Base-by-base conservation (phyloP, 2,329 filamentous ascomycete genomes). In the Xylariaceae sp. region DNA sequence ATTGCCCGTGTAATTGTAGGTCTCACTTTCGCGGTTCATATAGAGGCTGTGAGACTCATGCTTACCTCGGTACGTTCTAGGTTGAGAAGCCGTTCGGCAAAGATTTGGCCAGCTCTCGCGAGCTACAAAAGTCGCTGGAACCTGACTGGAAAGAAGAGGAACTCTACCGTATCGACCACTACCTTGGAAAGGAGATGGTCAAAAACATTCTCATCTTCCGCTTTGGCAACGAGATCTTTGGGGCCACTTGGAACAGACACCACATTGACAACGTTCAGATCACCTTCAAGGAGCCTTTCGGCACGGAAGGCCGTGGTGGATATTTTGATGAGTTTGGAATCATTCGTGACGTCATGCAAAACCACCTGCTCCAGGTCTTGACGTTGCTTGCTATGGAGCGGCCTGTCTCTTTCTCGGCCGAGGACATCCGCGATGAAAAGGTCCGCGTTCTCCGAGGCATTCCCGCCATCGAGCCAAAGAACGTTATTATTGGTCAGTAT, bases 261-360 rank as follows among this genome's bases (percentile, higher is more conserved):
- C 92, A 97, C 80, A 99, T 99, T 76, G 94, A 97, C 77, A 99
- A 96, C 68, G 88, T 99, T 48, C 94, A 97, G 78, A 97, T 99
- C 71, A 90, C 94, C 47, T 99, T 99, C 82, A 99, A 99, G 80
- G 94, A 99, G 78, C 94, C 94, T 6, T 99, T 99, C 68, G 95
- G 94, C 65, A 99, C 94, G 27, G 94, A 99, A 73, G 95, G 94
- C 52, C 89, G 94, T 70, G 94, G 95, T 61, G 94, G 94, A 54
- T 99, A 99, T 79, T 99, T 99, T 71, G 95, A 99, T 70, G 94
- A 99, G 76, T 99, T 99, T 67, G 95, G 94, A 69, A 99, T 99
- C 73, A 91, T 99, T 68, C 91, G 95, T 71, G 95, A 99, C 78
- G 94, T 99, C 64, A 97, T 99, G 94, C 94, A 99, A 77, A 99